These are phyloP conservation scores for Stramenopiles sp. DNA, from an alignment of 352 stramenopile genomes.

Conservation along the genomic window DNA sequence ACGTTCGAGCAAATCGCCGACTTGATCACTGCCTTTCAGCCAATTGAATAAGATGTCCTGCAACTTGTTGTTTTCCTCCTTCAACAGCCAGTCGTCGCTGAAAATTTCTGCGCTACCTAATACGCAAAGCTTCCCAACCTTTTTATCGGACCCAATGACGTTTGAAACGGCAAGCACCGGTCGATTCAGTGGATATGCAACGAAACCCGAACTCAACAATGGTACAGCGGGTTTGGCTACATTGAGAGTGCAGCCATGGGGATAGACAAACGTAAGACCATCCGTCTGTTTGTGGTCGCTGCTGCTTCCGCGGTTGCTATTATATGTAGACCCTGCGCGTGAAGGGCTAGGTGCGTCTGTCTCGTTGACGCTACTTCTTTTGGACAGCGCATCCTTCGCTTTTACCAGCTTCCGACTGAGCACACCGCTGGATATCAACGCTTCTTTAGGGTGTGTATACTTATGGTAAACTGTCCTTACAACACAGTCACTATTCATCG, in stretches of 20 bases:
- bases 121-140: constrained; percentile 50
- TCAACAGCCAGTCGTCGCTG: constrained; percentile 78
- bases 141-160: constrained; percentile 38
- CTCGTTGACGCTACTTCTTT: neutral
- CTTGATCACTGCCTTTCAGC: constrained; percentile 52
- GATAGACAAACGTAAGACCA: constrained; percentile 78
- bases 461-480: constrained; percentile 84
- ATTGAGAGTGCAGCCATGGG: constrained; percentile 72
- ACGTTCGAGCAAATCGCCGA: constrained; percentile 23
- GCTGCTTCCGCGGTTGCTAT: no score
- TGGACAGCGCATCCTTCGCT: constrained; percentile 23
- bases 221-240: constrained; percentile 64
- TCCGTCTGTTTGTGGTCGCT: constrained; percentile 40
- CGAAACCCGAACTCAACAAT: constrained; percentile 67
- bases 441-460: constrained; percentile 86
- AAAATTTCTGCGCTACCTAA: constrained; percentile 77
- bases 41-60: constrained; percentile 76
- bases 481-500: constrained; percentile 57
- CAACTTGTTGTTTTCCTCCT: constrained; percentile 76
- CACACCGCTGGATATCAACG: constrained; percentile 75
- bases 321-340: neutral
- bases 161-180: constrained; percentile 68
- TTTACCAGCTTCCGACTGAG: constrained; percentile 67
- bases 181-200: constrained; percentile 83
- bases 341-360: constrained; percentile 13